Percentiles rank a stretch among this genome's conserved stretches.
Evolutionary conservation across 148 eudicot species (phyloP).

Genomic region (Hydrangea macrophylla): DNA sequence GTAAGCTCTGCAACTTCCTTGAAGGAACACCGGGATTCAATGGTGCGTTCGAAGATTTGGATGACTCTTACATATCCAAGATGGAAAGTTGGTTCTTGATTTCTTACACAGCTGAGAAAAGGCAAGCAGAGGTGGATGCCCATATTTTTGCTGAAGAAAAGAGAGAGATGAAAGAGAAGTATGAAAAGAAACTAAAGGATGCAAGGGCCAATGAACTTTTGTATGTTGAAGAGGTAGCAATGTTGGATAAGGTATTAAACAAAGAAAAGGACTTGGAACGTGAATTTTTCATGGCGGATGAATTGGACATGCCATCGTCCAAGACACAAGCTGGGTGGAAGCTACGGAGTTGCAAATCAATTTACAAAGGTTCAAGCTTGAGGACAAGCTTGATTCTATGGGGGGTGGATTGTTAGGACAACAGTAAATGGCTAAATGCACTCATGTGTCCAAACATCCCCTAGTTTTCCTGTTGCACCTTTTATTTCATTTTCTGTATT

Average conservation of each 20-base stretch:
- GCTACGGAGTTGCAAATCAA: too few species aligned
- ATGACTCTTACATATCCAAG: constrained; percentile 50
- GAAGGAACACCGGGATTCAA: constrained; percentile 30
- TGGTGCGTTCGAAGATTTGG: constrained; percentile 30
- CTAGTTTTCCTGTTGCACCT: too few species aligned
- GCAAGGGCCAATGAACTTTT: constrained; percentile 91
- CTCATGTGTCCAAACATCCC: too few species aligned
- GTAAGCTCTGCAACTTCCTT: constrained; percentile 29
- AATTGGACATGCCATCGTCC: too few species aligned
- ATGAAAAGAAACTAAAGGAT: constrained; percentile 90
- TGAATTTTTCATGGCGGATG: too few species aligned
- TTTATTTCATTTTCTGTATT: too few species aligned
- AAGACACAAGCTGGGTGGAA: too few species aligned
- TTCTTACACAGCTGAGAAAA: constrained; percentile 85
- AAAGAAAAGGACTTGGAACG: too few species aligned
- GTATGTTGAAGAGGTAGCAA: constrained; percentile 94
- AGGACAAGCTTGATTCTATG: too few species aligned
- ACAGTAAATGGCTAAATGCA: too few species aligned
- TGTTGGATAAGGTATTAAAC: constrained; percentile 97
- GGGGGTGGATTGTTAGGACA: too few species aligned
- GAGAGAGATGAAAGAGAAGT: constrained; percentile 80
- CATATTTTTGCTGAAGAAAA: constrained; percentile 66
- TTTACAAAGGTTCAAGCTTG: too few species aligned
- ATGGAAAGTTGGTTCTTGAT: constrained; percentile 88
- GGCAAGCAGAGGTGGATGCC: constrained; percentile 92